A percentile compares a stretch with the other conserved stretches of the same genome.
Evolutionary conservation across 495 filamentous ascomycete species (phyloP).

Genomic region (Talaromyces stipitatus): DNA sequence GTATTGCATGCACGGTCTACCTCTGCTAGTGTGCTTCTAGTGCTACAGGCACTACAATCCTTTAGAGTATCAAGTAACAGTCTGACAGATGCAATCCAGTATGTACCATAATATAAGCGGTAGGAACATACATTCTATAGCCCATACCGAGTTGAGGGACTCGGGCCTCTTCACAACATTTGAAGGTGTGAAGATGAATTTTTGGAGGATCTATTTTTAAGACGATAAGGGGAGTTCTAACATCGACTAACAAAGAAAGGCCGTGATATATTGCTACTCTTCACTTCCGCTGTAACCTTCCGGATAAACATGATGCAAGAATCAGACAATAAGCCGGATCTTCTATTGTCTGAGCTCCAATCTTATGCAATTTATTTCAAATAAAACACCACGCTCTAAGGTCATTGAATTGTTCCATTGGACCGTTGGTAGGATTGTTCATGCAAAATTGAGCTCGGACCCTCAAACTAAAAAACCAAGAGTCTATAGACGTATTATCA

Average conservation of each 20-base stretch:
- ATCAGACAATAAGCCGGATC: neutral
- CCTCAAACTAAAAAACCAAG: neutral
- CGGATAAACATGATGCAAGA: neutral
- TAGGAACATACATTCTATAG: neutral
- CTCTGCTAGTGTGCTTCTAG: no score
- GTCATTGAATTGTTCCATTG: neutral
- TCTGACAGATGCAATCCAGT: neutral
- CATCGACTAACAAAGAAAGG: neutral
- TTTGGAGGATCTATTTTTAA: no score
- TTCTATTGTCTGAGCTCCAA: neutral
- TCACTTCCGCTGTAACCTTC: neutral
- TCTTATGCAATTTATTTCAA: neutral
- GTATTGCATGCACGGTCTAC: neutral
- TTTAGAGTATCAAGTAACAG: no score
- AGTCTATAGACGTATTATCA: neutral
- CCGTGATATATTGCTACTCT: neutral
- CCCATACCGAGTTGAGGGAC: neutral
- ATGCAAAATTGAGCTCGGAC: constrained; percentile 1
- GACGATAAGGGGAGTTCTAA: neutral
- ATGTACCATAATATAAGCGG: neutral
- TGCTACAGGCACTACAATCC: no score
- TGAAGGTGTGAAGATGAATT: neutral
- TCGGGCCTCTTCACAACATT: neutral
- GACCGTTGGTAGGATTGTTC: neutral
- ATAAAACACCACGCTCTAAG: neutral